These are phyloP conservation scores for Pseudocercospora fijiensis DNA, from an alignment of 2,329 filamentous ascomycete species.

Conservation along the genomic window DNA sequence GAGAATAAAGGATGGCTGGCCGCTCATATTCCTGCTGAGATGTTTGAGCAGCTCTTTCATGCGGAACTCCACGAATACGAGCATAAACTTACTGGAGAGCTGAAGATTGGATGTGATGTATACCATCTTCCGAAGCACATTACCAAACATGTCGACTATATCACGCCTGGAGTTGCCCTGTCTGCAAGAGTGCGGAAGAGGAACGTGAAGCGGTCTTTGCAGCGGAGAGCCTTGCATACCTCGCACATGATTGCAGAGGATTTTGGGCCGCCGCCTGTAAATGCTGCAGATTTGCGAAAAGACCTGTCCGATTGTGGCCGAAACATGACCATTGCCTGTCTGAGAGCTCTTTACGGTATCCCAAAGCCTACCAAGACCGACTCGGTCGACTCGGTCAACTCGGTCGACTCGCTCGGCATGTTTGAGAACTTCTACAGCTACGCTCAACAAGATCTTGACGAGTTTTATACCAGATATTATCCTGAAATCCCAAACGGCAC, in stretches of 20 bases:
- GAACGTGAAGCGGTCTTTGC: neutral
- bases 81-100: slow-evolving; percentile 33
- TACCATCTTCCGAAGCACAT: slow-evolving; percentile 43
- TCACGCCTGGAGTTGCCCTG: slow-evolving; percentile 56
- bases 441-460: slow-evolving; percentile 30
- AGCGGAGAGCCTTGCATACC: neutral
- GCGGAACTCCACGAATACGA: slow-evolving; percentile 42
- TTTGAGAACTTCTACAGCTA: slow-evolving; percentile 23
- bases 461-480: slow-evolving; percentile 41
- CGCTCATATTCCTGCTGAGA: slow-evolving; percentile 40
- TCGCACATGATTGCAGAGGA: neutral
- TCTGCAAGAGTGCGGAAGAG: slow-evolving; percentile 17
- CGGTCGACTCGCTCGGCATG: slow-evolving; percentile 23
- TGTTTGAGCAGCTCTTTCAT: slow-evolving; percentile 42
- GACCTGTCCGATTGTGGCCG: slow-evolving; percentile 24
- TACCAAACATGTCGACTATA: slow-evolving; percentile 54
- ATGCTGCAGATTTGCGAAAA: slow-evolving; percentile 11
- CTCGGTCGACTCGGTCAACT: slow-evolving; percentile 21
- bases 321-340: slow-evolving; percentile 44
- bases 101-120: slow-evolving; percentile 43
- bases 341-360: slow-evolving; percentile 47
- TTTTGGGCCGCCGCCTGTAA: neutral
- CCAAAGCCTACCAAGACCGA: slow-evolving; percentile 25
- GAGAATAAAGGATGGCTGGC: slow-evolving; percentile 47
- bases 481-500: slow-evolving; percentile 24